phyloP scores from a whole-genome alignment of 495 filamentous ascomycete genomes.

The Aspergillus bertholletiae region DNA sequence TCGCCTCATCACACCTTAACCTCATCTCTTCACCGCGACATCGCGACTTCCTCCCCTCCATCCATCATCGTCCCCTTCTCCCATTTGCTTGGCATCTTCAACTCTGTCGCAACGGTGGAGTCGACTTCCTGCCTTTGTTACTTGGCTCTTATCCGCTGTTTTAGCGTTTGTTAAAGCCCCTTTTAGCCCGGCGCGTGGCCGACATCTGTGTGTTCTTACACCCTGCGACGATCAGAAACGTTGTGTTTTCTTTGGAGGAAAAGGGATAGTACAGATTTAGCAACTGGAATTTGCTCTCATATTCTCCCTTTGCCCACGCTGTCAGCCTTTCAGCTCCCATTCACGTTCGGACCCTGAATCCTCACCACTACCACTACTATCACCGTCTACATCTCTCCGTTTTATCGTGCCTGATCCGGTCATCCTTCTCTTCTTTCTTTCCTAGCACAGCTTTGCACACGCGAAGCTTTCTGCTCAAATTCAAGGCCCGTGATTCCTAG shows the following conservation, averaged over 20 bases:
- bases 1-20: constrained; percentile 22
- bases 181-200: constrained; percentile 2
- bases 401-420: constrained; percentile 24
- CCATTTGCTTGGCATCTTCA: constrained; percentile 2
- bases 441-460: constrained; percentile 22
- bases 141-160: constrained; percentile 3
- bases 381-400: constrained; percentile 22
- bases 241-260: constrained; percentile 19
- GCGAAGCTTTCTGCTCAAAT: constrained; percentile 16
- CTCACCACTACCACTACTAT: constrained; percentile 15
- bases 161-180: constrained; percentile 1
- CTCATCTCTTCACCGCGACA: constrained; percentile 24
- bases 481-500: constrained; percentile 25
- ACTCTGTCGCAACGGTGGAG: neutral
- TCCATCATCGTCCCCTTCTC: constrained; percentile 15
- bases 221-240: constrained; percentile 6
- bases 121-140: constrained; percentile 3
- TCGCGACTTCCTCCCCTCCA: constrained; percentile 12
- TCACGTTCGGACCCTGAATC: constrained; percentile 20
- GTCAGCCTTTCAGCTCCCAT: constrained; percentile 17
- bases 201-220: constrained; percentile 11
- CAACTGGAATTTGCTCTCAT: constrained; percentile 16
- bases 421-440: constrained; percentile 16
- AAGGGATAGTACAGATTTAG: constrained; percentile 14
- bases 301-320: constrained; percentile 15